Evolutionary conservation across 108 stramenopile species (phyloP).

Genomic region (Cyclotella distinguenda): DNA sequence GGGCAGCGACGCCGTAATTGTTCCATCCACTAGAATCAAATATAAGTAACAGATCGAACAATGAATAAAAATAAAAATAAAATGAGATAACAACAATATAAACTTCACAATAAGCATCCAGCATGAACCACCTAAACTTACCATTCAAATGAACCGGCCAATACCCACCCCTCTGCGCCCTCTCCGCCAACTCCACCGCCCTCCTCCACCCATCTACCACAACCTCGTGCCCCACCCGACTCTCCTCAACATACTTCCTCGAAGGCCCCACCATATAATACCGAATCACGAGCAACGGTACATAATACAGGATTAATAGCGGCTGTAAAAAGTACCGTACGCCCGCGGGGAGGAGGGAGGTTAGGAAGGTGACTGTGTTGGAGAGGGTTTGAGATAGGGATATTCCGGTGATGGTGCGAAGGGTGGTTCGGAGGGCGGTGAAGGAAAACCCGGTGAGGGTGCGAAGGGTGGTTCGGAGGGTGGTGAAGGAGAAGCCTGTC

Average conservation of each 20-base stretch:
- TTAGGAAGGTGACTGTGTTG: neutral
- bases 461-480: constrained; percentile 43
- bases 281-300: constrained; percentile 38
- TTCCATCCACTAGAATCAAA: constrained; percentile 27
- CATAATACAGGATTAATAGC: constrained; percentile 67
- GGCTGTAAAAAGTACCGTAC: constrained; percentile 75
- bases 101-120: neutral
- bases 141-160: constrained; percentile 59
- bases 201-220: constrained; percentile 58
- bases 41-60: neutral
- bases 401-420: constrained; percentile 60
- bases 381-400: constrained; percentile 46
- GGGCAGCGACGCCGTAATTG: constrained; percentile 30
- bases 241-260: constrained; percentile 35
- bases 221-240: constrained; percentile 44
- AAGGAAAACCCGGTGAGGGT: constrained; percentile 63
- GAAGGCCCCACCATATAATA: constrained; percentile 33
- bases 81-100: neutral
- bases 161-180: constrained; percentile 46
- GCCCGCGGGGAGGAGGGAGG: constrained; percentile 22
- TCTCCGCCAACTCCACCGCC: constrained; percentile 56
- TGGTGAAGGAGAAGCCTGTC: constrained; percentile 5
- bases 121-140: constrained; percentile 12
- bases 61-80: neutral
- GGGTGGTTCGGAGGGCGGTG: constrained; percentile 60